Base-by-base conservation (phyloP, 345 rosid genomes). In the Diplotaxis tenuifolia region DNA sequence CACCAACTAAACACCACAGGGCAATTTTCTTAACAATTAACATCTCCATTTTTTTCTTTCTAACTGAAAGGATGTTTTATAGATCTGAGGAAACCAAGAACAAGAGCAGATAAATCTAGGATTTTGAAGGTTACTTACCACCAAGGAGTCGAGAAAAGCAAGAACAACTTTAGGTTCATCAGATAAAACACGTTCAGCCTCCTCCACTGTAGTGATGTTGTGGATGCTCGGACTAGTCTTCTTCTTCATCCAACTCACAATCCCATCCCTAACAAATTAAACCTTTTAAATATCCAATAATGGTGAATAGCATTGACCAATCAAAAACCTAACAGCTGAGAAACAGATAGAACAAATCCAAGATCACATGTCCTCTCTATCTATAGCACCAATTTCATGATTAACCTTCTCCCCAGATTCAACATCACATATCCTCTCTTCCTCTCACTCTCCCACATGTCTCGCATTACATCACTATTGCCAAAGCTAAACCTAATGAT, bases 211-310 rank as follows among this genome's bases (percentile, higher is more conserved):
- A 53, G 80, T 75, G 34, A 81, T 73, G 62, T 70, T 81, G 66
- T 65, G 68, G 71, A 77, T 54, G 67, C 80, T 71, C 14, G 79
- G 62, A 25, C 73, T 70, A 36, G 82, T 75, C 75, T 74, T 81
- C 81, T 67, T 70, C 76, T 77, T 74, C 64, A 84, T 67, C 84
- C 84, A 84, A 74, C 77, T 55, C 7, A 77, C 79, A 59, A 86
- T 80, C 29, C 78, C 81, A 58, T 78, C 79, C 65, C 88, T 84
- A 59, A 42, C 72, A 47, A 9, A n/a, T 32, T 7, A 65, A 53
- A 38, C 49, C 15, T 21, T 23, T 50, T 9, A 14, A 40, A 19
- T 67, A 22, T 22, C 49, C 19, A 68, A 40, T 28, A 40, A 28
- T n/a, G 47, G 23, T 50, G 31, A 27, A 61, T 7, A 11, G 31